These are phyloP conservation scores for Brassica juncea DNA, from an alignment of 345 rosid species.

Conservation along the genomic window DNA sequence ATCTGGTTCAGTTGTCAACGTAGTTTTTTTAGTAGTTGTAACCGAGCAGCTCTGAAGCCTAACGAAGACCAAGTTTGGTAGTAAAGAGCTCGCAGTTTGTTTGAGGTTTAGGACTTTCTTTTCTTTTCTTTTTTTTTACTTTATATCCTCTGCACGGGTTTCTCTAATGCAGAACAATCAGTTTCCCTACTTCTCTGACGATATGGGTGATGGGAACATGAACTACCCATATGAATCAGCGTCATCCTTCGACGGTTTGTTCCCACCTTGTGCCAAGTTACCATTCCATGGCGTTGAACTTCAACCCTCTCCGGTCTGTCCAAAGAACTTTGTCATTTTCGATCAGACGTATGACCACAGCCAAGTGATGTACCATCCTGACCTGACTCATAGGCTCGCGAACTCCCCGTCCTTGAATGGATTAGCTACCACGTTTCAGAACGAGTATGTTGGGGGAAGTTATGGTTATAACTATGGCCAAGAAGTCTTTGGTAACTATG, in stretches of 20 bases:
- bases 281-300: conserved; percentile 61
- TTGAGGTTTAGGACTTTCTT: conserved; percentile 26
- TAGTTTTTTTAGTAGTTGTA: conserved; percentile 35
- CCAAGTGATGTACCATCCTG: conserved; percentile 80
- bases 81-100: conserved; percentile 28
- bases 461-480: conserved; percentile 39
- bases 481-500: not conserved
- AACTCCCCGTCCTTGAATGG: conserved; percentile 47
- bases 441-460: conserved; percentile 44
- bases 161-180: conserved; percentile 61
- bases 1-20: conserved; percentile 31
- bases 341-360: conserved; percentile 69
- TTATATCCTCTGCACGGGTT: conserved; percentile 22
- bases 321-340: conserved; percentile 61
- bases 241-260: conserved; percentile 50
- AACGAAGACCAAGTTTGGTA: conserved; percentile 31
- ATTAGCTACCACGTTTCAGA: conserved; percentile 43
- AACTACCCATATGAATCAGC: conserved; percentile 48
- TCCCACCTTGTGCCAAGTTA: conserved; percentile 58
- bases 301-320: conserved; percentile 71
- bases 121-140: conserved; percentile 9
- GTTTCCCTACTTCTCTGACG: conserved; percentile 48
- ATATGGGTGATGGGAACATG: conserved; percentile 48
- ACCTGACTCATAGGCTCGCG: conserved; percentile 55
- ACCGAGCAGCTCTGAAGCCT: conserved; percentile 32